Percentiles rank a stretch among this genome's conserved stretches.
These are phyloP conservation scores for Clavariopsis aquatica DNA, from an alignment of 495 filamentous ascomycete species.

Conservation along the genomic window DNA sequence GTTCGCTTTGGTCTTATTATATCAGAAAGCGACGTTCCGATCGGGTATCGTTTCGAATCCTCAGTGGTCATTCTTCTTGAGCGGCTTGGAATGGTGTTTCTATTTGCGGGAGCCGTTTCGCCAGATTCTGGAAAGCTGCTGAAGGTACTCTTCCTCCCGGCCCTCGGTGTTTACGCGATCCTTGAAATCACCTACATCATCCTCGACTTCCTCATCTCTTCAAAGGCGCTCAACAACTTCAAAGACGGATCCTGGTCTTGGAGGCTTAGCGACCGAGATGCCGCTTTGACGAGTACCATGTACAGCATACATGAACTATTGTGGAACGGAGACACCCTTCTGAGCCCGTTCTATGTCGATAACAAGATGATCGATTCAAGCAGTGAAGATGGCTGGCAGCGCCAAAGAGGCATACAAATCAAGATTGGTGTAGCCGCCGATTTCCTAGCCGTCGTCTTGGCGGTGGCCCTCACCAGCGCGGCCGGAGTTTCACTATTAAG, in stretches of 20 bases:
- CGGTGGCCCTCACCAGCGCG: background rate
- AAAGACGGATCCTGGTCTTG: background rate
- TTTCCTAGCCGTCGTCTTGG: conserved; percentile 4
- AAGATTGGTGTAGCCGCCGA: conserved; percentile 10
- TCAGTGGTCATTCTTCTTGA: conserved; percentile 1
- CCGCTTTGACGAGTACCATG: background rate
- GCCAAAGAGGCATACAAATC: background rate
- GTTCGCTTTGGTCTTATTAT: conserved; percentile 5
- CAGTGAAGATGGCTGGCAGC: background rate
- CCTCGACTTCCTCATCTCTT: conserved; percentile 4
- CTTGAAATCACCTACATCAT: conserved; percentile 11
- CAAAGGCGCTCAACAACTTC: background rate
- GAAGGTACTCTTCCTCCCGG: background rate
- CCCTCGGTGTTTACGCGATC: background rate
- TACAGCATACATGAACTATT: background rate
- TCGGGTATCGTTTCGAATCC: conserved; percentile 13
- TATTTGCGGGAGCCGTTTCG: background rate
- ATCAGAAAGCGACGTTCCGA: background rate
- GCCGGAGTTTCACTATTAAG: background rate
- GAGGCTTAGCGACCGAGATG: conserved; percentile 5
- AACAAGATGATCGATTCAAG: background rate
- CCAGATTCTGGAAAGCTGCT: background rate
- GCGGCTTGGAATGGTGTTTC: conserved; percentile 5
- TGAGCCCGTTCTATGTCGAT: conserved; percentile 1
- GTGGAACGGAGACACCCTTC: background rate